Conservation (phyloP, 495 filamentous ascomycete species). For the Friedmanniomyces simplex region DNA sequence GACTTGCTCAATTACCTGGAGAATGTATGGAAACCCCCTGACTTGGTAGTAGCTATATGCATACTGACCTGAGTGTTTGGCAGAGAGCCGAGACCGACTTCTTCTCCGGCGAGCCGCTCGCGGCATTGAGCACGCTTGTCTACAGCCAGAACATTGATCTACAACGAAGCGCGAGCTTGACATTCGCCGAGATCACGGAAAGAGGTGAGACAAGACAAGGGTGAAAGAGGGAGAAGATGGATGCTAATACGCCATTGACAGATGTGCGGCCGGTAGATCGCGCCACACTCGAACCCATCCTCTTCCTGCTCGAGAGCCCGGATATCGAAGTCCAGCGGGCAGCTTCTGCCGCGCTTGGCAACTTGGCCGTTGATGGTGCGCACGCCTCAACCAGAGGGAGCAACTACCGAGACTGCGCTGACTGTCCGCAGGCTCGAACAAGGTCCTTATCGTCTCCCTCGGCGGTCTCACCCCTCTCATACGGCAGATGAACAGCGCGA, state of each 20-base stretch:
- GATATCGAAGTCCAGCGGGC: conserved; percentile 97
- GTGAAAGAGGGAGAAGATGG: background rate
- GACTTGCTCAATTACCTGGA: conserved; percentile 92
- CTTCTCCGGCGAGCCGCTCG: conserved; percentile 93
- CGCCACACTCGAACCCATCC: conserved; percentile 88
- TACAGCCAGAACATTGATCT: conserved; percentile 99
- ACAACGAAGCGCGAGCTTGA: conserved; percentile 92
- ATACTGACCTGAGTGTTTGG: conserved; percentile 14
- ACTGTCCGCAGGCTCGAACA: conserved; percentile 76
- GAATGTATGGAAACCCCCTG: conserved; percentile 50
- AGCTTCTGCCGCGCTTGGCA: conserved; percentile 90
- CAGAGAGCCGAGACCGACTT: conserved; percentile 94
- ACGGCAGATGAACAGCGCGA: conserved; percentile 96
- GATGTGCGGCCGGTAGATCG: conserved; percentile 95
- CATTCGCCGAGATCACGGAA: conserved; percentile 98
- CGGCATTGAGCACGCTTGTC: conserved; percentile 85
- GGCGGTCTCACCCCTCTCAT: conserved; percentile 88
- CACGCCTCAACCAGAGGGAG: conserved; percentile 1
- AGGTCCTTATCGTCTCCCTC: conserved; percentile 85
- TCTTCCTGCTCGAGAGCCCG: conserved; percentile 85
- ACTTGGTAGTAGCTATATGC: background rate
- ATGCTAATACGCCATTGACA: conserved; percentile 27
- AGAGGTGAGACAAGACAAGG: conserved; percentile 52
- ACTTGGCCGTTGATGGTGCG: conserved; percentile 93
- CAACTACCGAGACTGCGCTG: conserved; percentile 29